Evolutionary conservation across 805 yeast genomes (phyloP).

Genomic region (Wickerhamiella sorbophila): DNA sequence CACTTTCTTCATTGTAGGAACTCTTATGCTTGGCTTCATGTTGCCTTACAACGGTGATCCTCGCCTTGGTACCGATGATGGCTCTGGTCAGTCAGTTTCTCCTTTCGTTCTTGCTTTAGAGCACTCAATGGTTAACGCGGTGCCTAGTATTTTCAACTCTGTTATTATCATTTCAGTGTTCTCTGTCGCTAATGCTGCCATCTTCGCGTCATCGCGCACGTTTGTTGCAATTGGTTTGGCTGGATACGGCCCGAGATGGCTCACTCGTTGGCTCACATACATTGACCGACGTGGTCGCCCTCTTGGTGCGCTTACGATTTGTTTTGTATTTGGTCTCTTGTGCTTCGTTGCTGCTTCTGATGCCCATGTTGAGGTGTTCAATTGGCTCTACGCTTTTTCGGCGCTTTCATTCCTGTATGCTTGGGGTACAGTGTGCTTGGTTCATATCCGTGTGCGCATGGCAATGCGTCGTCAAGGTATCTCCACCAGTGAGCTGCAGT

Average conservation of each 20-base stretch:
- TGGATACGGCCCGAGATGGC: constrained; percentile 40
- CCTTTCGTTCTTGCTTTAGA: constrained; percentile 75
- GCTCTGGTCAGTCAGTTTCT: constrained; percentile 43
- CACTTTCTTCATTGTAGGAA: constrained; percentile 45
- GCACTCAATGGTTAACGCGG: constrained; percentile 46
- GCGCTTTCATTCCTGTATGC: constrained; percentile 63
- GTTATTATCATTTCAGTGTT: constrained; percentile 61
- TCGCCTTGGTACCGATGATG: constrained; percentile 30
- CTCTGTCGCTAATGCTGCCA: constrained; percentile 61
- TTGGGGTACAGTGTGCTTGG: constrained; percentile 60
- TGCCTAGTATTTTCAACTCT: constrained; percentile 64
- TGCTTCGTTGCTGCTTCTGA: constrained; percentile 50
- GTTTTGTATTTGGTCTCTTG: constrained; percentile 37
- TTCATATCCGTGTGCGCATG: constrained; percentile 52
- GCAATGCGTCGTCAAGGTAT: constrained; percentile 55
- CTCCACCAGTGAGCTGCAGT: constrained; percentile 52
- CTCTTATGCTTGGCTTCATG: constrained; percentile 51
- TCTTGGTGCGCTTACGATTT: constrained; percentile 42
- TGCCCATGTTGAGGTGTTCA: constrained; percentile 38
- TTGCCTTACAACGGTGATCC: constrained; percentile 44
- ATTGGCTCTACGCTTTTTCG: constrained; percentile 61
- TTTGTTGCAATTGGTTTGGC: constrained; percentile 48
- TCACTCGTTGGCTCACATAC: constrained; percentile 38
- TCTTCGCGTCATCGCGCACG: constrained; percentile 53
- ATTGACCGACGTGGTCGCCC: constrained; percentile 73